Base-by-base conservation (phyloP, 805 yeast genomes). In the Schwanniomyces occidentalis region DNA sequence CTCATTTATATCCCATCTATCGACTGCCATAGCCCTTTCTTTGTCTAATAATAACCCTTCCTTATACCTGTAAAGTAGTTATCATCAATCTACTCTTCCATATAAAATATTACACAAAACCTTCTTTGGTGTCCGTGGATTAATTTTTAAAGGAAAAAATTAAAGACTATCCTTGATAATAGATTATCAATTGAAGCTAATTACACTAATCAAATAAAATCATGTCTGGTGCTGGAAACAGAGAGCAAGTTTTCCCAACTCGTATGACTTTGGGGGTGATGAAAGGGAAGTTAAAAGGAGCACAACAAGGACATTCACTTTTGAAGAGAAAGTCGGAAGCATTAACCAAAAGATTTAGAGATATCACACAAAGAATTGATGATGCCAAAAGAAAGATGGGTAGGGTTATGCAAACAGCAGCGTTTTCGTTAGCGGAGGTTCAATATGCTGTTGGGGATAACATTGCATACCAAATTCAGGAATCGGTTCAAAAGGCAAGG, bases 331-430 rank as follows among this genome's bases (percentile, higher is more conserved):
- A 91, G 62, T 89, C 97, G 5, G 99, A 91, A 65, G 99, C 99
- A 0, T 73, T 91, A 58, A 93, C 98, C 14, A 89, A 90, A 63
- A 75, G 99, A 53, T 91, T 91, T 69, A 82, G 99, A 63, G 99
- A 91, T 50, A 91, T 91, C 54, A 89, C 97, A 12, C 85, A 77
- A 58, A 73, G 96, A 61, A 91, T 91, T 57, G 96, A 93, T 59
- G 95, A 88, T 49, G 82, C 98, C 27, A 91, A 91, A 67, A 78
- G 91, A 51, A 93, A 91, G 70, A 91, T 93, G 98, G 99, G 98
- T 32, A 75, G 91, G 46, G 96, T 91, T 27, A 91, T 91, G 98
- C 98, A 93, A 60, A 85, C 95, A 0, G 99, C 99, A 2, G 95
- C 98, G 1, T 91, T 91, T 61, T 90, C 98, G 6, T 74, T 91